Percentiles rank a stretch among this genome's conserved stretches.
Conservation (phyloP, 306 rosid genomes). For the Rosa multiflora region DNA sequence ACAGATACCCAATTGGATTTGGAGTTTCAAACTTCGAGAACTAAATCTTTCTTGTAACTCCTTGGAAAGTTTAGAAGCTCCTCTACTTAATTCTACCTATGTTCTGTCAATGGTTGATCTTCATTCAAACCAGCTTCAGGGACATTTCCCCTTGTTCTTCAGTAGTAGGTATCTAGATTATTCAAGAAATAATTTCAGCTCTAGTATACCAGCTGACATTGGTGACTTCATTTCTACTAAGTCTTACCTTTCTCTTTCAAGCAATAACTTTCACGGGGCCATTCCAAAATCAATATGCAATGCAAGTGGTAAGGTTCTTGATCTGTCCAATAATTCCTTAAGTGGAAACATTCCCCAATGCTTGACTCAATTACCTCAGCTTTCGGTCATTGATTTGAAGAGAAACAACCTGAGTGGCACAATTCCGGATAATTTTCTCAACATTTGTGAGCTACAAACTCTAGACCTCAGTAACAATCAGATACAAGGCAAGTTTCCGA, state of each 20-base stretch:
- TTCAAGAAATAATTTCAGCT: slow-evolving; percentile 18
- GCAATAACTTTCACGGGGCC: slow-evolving; percentile 2
- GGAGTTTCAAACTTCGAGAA: not conserved
- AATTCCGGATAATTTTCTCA: not conserved
- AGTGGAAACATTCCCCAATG: slow-evolving; percentile 28
- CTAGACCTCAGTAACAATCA: slow-evolving; percentile 15
- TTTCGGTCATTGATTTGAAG: not conserved
- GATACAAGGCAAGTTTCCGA: not conserved
- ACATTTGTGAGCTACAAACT: not conserved
- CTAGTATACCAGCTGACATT: not conserved
- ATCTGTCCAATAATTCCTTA: slow-evolving; percentile 24
- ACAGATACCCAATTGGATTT: slow-evolving; percentile 25
- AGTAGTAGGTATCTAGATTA: not conserved
- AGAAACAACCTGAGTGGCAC: slow-evolving; percentile 12
- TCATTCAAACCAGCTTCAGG: slow-evolving; percentile 31
- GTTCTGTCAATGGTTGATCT: not conserved
- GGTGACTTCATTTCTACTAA: not conserved
- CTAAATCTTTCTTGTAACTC: slow-evolving; percentile 18
- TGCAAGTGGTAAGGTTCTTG: not conserved
- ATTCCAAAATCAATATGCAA: slow-evolving; percentile 35
- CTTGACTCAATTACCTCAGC: not conserved
- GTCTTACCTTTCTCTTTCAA: slow-evolving; percentile 4
- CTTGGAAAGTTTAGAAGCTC: not conserved
- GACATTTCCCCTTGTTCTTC: slow-evolving; percentile 14
- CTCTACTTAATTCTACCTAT: not conserved